Conservation (phyloP, 257 asterid genomes). For the Ballota nigra region DNA sequence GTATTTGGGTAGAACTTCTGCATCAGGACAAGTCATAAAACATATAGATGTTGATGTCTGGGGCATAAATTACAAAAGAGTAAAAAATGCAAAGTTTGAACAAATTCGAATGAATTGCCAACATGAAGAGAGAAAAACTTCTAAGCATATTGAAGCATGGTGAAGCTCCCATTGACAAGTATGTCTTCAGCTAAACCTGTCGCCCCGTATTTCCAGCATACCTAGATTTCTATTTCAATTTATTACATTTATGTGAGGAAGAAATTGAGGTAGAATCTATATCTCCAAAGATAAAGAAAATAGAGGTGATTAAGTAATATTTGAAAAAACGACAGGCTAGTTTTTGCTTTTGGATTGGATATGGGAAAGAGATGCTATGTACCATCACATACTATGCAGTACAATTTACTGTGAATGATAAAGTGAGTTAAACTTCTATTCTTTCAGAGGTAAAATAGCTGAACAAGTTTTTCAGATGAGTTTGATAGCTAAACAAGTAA, state of each 20-base stretch:
- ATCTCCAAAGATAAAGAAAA: not conserved
- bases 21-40: not conserved
- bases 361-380: not conserved
- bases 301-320: not conserved
- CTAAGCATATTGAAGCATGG: no score
- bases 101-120: not conserved
- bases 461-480: not conserved
- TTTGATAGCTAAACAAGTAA: conserved; percentile 1
- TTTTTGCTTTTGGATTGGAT: conserved; percentile 1
- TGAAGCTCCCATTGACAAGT: no score
- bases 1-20: not conserved
- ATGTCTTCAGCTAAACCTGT: no score
- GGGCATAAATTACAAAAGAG: conserved; percentile 7
- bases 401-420: not conserved
- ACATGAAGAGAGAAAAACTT: not conserved
- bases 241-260: no score
- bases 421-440: not conserved
- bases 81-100: not conserved
- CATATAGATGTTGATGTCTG: not conserved
- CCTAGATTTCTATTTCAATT: no score
- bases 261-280: no score
- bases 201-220: no score
- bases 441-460: not conserved
- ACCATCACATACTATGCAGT: not conserved
- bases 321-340: not conserved